These are phyloP conservation scores for Cucurbita moschata DNA, from an alignment of 306 rosid genomes.

Conservation along the genomic window DNA sequence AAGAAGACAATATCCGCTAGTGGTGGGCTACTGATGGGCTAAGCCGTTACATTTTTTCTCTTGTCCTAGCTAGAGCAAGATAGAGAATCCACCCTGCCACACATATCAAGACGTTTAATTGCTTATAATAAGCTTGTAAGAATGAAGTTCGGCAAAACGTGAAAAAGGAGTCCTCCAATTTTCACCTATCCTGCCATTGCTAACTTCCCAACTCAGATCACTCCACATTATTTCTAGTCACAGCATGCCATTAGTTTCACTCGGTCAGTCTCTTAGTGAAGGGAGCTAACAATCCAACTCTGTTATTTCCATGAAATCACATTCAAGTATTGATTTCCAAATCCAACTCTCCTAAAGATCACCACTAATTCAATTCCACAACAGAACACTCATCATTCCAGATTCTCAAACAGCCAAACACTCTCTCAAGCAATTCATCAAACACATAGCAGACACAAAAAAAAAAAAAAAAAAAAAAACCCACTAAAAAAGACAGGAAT, in stretches of 20 bases:
- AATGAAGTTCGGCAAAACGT: background rate
- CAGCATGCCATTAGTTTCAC: background rate
- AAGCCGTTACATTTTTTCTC: background rate
- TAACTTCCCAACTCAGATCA: background rate
- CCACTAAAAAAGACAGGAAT: background rate
- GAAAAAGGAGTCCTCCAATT: background rate
- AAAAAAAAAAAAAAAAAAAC: background rate
- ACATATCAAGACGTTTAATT: background rate
- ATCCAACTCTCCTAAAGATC: background rate
- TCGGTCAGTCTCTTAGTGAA: background rate
- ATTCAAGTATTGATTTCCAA: background rate
- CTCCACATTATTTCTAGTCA: background rate
- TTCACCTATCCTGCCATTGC: background rate
- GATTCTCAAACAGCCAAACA: background rate
- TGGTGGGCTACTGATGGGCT: too few relatives aligned
- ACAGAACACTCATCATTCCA: background rate
- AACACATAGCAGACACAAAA: background rate
- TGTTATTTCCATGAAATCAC: background rate
- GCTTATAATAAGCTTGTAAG: background rate
- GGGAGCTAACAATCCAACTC: background rate
- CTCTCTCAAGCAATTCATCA: constrained; percentile 1
- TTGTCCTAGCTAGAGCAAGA: background rate
- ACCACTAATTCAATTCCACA: background rate
- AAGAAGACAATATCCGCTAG: too few relatives aligned
- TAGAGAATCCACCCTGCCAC: background rate